Evolutionary conservation across 1,284 basidiomycete species (phyloP).

Genomic region (Blastosporella zonata): DNA sequence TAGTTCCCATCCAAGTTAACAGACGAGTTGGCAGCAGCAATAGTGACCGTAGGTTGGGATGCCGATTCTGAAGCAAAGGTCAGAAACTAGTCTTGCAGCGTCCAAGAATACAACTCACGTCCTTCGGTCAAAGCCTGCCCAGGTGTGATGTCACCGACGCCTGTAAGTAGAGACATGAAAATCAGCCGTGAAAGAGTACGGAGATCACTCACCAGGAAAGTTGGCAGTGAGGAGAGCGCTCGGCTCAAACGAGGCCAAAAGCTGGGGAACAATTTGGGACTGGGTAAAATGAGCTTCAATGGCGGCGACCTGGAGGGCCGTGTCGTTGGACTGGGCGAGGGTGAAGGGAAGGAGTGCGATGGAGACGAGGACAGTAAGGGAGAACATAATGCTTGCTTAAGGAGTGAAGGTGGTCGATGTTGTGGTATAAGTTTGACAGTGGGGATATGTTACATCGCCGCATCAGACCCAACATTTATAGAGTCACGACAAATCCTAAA

Average conservation of each 20-base stretch:
- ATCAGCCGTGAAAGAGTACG: neutral
- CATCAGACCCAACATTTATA: neutral
- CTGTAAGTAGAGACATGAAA: slow-evolving; percentile 19
- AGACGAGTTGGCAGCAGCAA: slow-evolving; percentile 47
- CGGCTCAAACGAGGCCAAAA: slow-evolving; percentile 57
- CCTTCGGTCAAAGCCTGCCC: slow-evolving; percentile 58
- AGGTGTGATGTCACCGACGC: slow-evolving; percentile 46
- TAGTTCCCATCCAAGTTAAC: slow-evolving; percentile 43
- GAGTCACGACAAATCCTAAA: too few relatives aligned
- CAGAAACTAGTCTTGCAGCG: neutral
- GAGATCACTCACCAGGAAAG: slow-evolving; percentile 37
- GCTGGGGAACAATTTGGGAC: slow-evolving; percentile 55
- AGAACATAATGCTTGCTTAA: slow-evolving; percentile 32
- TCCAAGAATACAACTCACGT: slow-evolving; percentile 39
- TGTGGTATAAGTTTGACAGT: neutral
- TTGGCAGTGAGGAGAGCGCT: slow-evolving; percentile 49
- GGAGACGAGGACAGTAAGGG: slow-evolving; percentile 32
- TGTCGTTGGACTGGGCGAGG: slow-evolving; percentile 39
- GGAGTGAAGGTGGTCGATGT: slow-evolving; percentile 10
- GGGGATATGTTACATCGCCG: neutral
- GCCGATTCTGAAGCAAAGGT: slow-evolving; percentile 43
- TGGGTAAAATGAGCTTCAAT: slow-evolving; percentile 61
- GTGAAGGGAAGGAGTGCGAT: slow-evolving; percentile 39
- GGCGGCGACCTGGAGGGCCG: too few relatives aligned
- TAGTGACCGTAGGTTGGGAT: slow-evolving; percentile 46